These are phyloP conservation scores for Trametes elegans DNA, from an alignment of 768 basidiomycete species.

Conservation along the genomic window DNA sequence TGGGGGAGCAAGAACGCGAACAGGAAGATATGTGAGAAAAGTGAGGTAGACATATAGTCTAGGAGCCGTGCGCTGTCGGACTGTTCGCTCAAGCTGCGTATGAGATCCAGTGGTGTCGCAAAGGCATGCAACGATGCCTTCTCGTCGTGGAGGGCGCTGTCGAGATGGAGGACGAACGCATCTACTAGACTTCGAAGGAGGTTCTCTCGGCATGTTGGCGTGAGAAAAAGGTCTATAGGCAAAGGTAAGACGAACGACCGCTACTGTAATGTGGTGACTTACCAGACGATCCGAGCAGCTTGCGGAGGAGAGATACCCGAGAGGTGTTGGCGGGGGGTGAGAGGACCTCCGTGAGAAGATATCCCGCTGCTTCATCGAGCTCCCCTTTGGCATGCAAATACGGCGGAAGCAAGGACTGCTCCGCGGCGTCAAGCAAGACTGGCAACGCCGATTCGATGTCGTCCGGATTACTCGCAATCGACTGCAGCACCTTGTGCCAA, in stretches of 20 bases:
- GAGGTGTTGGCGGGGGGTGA: constrained; percentile 25
- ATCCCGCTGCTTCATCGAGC: constrained; percentile 44
- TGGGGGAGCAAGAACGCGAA: constrained; percentile 48
- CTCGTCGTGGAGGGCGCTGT: constrained; percentile 32
- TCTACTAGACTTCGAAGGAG: constrained; percentile 33
- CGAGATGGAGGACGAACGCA: constrained; percentile 37
- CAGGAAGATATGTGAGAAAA: constrained; percentile 47
- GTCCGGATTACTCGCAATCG: constrained; percentile 37
- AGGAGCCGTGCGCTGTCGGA: neutral
- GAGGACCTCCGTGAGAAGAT: constrained; percentile 39
- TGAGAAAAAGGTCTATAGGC: constrained; percentile 30
- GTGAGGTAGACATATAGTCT: constrained; percentile 11
- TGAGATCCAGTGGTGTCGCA: constrained; percentile 32
- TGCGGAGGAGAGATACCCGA: constrained; percentile 35
- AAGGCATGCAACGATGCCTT: constrained; percentile 25
- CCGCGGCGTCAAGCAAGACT: constrained; percentile 42
- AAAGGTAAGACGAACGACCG: neutral
- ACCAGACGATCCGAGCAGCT: constrained; percentile 44
- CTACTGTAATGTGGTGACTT: constrained; percentile 17
- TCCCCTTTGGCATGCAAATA: constrained; percentile 45
- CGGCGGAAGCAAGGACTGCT: constrained; percentile 38
- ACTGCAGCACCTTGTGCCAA: constrained; percentile 50
- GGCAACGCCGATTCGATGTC: constrained; percentile 32
- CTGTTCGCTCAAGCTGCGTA: constrained; percentile 24
- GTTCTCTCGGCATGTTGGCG: constrained; percentile 31